A percentile compares a stretch with the other conserved stretches of the same genome.
Conservation (phyloP, 78 protist species). For the Dictyostelium intermedium region DNA sequence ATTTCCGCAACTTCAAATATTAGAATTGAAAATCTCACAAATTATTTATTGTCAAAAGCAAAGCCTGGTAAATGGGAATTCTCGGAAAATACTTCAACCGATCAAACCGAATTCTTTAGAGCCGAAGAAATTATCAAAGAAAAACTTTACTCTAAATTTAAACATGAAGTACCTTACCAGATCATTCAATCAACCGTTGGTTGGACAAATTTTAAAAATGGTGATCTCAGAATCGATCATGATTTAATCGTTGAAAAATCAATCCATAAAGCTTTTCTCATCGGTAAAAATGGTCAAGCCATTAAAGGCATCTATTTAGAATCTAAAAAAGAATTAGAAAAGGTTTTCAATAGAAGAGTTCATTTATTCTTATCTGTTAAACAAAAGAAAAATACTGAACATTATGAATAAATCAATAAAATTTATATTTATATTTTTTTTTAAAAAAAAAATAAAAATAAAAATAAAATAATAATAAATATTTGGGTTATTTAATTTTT, state of each 20-base stretch:
- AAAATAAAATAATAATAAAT: neutral
- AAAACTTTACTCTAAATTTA: conserved; percentile 7
- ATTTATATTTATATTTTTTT: no score
- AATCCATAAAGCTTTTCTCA: conserved; percentile 18
- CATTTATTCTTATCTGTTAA: conserved; percentile 65
- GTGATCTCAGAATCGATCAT: conserved; percentile 59
- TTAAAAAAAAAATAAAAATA: neutral
- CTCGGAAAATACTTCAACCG: conserved; percentile 10
- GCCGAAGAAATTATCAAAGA: conserved; percentile 67
- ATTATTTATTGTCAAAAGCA: neutral
- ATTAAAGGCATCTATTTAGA: conserved; percentile 43
- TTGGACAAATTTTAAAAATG: conserved; percentile 46
- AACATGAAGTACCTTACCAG: conserved; percentile 25
- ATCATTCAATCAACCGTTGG: conserved; percentile 39
- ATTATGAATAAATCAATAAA: neutral
- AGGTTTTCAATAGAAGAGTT: conserved; percentile 34
- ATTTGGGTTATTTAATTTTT: no score
- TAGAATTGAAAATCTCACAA: neutral
- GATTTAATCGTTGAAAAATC: conserved; percentile 48
- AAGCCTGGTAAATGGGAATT: conserved; percentile 52
- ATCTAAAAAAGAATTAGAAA: conserved; percentile 52
- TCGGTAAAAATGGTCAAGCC: conserved; percentile 20
- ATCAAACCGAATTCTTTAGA: conserved; percentile 74
- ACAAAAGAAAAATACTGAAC: conserved; percentile 2
- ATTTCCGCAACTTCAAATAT: conserved; percentile 9